Base-by-base conservation (phyloP, 1,139 yeast genomes). In the Lodderomyces orthopsilosis region DNA sequence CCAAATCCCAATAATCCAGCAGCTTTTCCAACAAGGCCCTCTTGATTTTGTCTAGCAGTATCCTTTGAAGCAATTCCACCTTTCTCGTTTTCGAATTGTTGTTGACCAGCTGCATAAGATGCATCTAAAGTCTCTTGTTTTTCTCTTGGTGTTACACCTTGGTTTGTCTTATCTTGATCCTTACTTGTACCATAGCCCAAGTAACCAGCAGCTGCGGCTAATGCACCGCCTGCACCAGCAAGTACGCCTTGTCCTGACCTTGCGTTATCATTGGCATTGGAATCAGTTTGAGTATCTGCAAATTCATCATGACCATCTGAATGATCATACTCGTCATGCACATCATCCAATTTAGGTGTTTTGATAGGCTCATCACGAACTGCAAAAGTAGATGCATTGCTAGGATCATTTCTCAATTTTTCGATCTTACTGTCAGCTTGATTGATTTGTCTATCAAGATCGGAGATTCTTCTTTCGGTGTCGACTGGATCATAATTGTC, bases 351-450 rank as follows among this genome's bases (percentile, higher is more conserved):
- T 42, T 47, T 40, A 35, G 54, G 51, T 10, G 50, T 42, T 30
- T 36, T 41, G 35, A 52, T 45, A 5, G 58, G 49, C 36, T 52
- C 54, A 37, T 56, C 40, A 43, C 48, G 46, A n/a, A 54, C 52
- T 8, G 58, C 55, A 30, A 50, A 50, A 33, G 52, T 51, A 6
- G 55, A 47, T 17, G 53, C 55, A 45, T 52, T 43, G 19, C 42
- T 45, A 30, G 53, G 49, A 24, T 47, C 46, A 15, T 38, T 39
- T 37, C 44, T 44, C 28, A 41, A 43, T 13, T 35, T 24, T 15
- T 36, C 35, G 28, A 48, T 48, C 27, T 41, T 46, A 2, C 26
- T 41, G 28, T 50, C 50, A 26, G 51, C 38, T 27, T 41, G 17
- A 15, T 43, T 33, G 19, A 50, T 44, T 35, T 50, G 43, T 27